These are phyloP conservation scores for Nicotiana otophora DNA, from an alignment of 257 asterid genomes.

Conservation along the genomic window DNA sequence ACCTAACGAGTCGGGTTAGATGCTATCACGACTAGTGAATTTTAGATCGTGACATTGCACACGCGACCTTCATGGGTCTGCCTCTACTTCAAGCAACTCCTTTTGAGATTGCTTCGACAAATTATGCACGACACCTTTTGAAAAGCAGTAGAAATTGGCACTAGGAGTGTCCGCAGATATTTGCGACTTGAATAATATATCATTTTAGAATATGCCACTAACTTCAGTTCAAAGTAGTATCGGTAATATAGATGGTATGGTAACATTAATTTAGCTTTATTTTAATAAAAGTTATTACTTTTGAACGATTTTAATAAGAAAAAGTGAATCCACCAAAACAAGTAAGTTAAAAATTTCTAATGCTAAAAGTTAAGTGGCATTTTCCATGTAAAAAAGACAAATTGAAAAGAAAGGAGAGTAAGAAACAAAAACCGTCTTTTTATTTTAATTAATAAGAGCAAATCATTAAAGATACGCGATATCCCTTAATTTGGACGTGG, in stretches of 20 bases:
- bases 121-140: not conserved
- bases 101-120: not conserved
- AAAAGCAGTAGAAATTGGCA: not conserved
- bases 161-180: not conserved
- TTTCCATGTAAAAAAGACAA: not conserved
- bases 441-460: slow-evolving; percentile 4
- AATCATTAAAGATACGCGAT: slow-evolving; percentile 53
- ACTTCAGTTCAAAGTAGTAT: not conserved
- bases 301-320: too few species aligned
- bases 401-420: not conserved
- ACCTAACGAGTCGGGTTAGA: too few species aligned
- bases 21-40: too few species aligned
- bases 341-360: too few species aligned
- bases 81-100: too few species aligned
- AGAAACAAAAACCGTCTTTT: not conserved
- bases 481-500: slow-evolving; percentile 40
- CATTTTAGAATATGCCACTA: not conserved
- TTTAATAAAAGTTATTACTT: too few species aligned
- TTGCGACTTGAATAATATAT: too few species aligned
- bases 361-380: not conserved
- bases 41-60: too few species aligned
- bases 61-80: too few species aligned
- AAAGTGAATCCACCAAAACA: too few species aligned
- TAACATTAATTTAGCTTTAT: too few species aligned
- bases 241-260: too few species aligned